Base-by-base conservation (phyloP, 306 rosid species). In the Crataegus laevigata region DNA sequence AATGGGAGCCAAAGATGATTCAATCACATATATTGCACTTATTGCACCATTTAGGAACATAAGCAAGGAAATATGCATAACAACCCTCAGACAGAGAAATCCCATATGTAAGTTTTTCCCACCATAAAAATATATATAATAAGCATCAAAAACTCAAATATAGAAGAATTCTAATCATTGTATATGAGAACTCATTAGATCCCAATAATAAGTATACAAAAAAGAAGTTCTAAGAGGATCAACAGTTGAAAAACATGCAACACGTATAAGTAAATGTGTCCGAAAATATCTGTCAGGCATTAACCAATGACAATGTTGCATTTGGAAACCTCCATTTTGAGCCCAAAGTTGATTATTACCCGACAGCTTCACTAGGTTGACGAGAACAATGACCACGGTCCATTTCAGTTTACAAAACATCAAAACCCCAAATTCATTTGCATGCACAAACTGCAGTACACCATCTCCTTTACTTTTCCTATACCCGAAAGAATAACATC, bases 1-100 rank as follows among this genome's bases (percentile, higher is more conserved):
- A 63, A 66, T n/a, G 75, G 66, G 43, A 67, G 6, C 47, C 25
- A 32, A 73, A 42, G 78, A 72, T 43, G 38, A 63, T 58, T 43
- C 17, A 4, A 65, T 4, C 47, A 7, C 28, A 19, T 22, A 32
- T 21, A 36, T 4, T 32, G 69, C 25, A 34, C 28, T 19, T 21
- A 32, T 65, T 34, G 13, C 28, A 65, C n/a, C 18, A 38, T 26
- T 19, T n/a, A 66, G 47, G 24, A 18, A 36, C 47, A 42, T 30
- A 30, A 60, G 18, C 45, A 69, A 59, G 15, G 26, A 50, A 21
- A 79, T 6, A 19, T 13, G 43, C 24, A 51, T 5, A 34, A 42
- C 7, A 60, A 73, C n/a, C 4, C 66, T 25, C 58, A 26, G 3
- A 25, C 58, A 60, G 57, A 14, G 8, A 50, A 13, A 36, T 55